Base-by-base conservation (phyloP, 2,329 filamentous ascomycete genomes). In the Triangularia setosa region DNA sequence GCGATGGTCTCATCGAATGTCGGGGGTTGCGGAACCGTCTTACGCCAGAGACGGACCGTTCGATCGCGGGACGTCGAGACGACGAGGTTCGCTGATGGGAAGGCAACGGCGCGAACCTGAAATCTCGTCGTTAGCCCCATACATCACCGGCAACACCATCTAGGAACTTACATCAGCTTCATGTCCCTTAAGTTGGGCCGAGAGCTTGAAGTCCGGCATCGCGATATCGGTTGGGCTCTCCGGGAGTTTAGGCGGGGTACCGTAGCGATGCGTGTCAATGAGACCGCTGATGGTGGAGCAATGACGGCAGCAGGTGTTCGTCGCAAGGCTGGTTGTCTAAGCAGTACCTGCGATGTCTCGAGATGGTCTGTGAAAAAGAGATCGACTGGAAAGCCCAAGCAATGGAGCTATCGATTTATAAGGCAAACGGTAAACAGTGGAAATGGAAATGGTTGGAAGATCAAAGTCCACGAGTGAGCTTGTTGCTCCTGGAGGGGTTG, bases 11-110 rank as follows among this genome's bases (percentile, higher is more conserved):
- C 85, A 68, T 96, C 90, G 77, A 90, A 98, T 18, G 79, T 78
- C 0, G 90, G 89, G 28, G 92, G 90, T 24, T 67, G 70, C 25
- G 66, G 64, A 5, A 83, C 81, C 53, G 84, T 79, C 54, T 87
- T 87, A 69, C 87, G 89, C 95, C 95, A 99, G 69, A 91, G 79
- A 58, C 94, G 89, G 61, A 97, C 93, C 16, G 92, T 96, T 72
- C 90, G 90, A 80, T 99, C 95, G 79, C 95, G 86, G 56, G 95
- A 98, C 35, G 92, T 92, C 21, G 95, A 96, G 69, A 97, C 80
- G 65, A 97, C 81, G 55, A 85, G 82, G 68, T 90, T 85, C 65
- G 90, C 80, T 59, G 84, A 84, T 23, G 93, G 91, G 73, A 94
- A 97, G 73, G 83, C 83, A 71, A 97, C 90, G 68, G 87, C 90